Evolutionary conservation across 176 grass and related monocot genomes (phyloP).

Genomic region (Tillandsia leiboldiana): DNA sequence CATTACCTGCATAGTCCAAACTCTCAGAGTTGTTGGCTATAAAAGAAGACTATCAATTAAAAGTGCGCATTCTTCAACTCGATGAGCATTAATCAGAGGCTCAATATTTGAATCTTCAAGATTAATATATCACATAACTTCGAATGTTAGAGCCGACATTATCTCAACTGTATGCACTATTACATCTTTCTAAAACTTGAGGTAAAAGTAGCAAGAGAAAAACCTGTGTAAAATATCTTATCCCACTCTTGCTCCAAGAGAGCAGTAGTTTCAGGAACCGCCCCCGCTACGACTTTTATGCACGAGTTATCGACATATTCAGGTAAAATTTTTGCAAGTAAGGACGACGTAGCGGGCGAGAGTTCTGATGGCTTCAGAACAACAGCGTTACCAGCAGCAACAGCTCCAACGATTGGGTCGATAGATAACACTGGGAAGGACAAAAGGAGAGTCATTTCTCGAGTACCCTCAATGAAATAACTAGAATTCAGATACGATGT

Average conservation of each 20-base stretch:
- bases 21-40: background rate
- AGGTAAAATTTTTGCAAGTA: slow-evolving; percentile 68
- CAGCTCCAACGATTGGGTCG: slow-evolving; percentile 80
- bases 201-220: background rate
- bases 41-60: no score
- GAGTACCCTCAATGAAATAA: background rate
- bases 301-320: slow-evolving; percentile 76
- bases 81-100: no score
- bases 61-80: no score
- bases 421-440: slow-evolving; percentile 57
- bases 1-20: slow-evolving; percentile 38
- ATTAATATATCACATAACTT: no score
- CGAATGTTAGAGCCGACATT: no score
- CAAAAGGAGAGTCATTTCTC: background rate
- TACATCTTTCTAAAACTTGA: no score
- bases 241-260: slow-evolving; percentile 88
- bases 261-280: slow-evolving; percentile 43
- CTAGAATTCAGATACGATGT: no score
- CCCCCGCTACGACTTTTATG: slow-evolving; percentile 82
- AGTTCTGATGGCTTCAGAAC: slow-evolving; percentile 90
- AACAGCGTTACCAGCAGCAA: slow-evolving; percentile 73
- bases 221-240: slow-evolving; percentile 98
- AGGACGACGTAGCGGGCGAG: slow-evolving; percentile 55
- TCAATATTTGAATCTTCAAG: no score
- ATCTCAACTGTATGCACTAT: no score